Percentiles rank a stretch among this genome's conserved stretches.
phyloP scores from a whole-genome alignment of 2,329 filamentous ascomycete species.

The Fusarium vanettenii region DNA sequence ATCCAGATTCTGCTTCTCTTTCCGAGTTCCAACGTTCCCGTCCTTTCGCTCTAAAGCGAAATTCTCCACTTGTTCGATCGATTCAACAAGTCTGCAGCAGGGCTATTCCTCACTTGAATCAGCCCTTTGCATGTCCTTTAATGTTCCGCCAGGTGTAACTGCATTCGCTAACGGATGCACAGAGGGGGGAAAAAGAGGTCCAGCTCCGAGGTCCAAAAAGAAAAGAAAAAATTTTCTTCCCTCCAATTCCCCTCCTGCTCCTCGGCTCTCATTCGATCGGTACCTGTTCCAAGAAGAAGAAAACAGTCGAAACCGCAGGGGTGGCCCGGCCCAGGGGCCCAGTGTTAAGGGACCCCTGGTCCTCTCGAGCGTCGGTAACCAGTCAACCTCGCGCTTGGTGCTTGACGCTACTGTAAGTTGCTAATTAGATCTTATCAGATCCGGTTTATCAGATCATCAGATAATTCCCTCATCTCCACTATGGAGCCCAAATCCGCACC shows the following conservation, averaged over 20 bases:
- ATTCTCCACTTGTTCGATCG: constrained; percentile 12
- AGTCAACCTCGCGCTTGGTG: constrained; percentile 35
- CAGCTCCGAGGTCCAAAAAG: constrained; percentile 4
- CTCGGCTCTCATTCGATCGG: constrained; percentile 23
- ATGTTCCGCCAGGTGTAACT: background rate
- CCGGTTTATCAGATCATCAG: constrained; percentile 68
- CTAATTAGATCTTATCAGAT: constrained; percentile 55
- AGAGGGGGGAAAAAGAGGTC: background rate
- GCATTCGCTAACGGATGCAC: background rate
- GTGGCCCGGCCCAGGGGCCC: constrained; percentile 10
- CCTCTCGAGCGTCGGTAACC: constrained; percentile 32
- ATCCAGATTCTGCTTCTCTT: constrained; percentile 11
- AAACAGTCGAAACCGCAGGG: constrained; percentile 18
- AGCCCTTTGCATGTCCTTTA: background rate
- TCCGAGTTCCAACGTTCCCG: background rate
- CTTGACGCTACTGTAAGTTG: constrained; percentile 33
- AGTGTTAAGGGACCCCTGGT: constrained; percentile 25
- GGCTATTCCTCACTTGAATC: background rate
- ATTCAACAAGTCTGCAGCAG: background rate
- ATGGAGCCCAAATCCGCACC: constrained; percentile 21
- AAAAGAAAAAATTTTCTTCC: constrained; percentile 23
- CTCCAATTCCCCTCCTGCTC: constrained; percentile 11
- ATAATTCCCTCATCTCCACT: constrained; percentile 59
- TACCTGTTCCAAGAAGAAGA: constrained; percentile 24
- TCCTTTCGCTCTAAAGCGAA: background rate